Conservation (phyloP, 1,284 basidiomycete genomes). For the Puccinia coronata region DNA sequence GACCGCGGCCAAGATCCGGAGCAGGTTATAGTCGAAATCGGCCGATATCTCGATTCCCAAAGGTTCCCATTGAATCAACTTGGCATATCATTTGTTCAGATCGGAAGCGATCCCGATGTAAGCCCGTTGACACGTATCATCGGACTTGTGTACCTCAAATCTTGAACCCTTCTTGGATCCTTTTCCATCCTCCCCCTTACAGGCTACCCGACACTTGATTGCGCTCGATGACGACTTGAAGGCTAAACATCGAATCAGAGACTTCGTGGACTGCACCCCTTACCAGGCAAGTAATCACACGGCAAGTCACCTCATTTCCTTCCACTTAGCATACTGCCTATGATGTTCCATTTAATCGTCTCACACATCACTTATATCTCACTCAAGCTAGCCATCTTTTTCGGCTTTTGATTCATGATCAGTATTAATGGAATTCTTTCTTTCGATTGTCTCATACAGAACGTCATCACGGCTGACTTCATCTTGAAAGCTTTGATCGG, state of each 20-base stretch:
- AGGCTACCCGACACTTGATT: slow-evolving; percentile 41
- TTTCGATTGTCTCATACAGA: background rate
- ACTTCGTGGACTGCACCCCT: slow-evolving; percentile 54
- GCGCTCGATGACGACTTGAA: slow-evolving; percentile 51
- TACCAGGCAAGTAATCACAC: slow-evolving; percentile 52
- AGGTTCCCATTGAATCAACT: slow-evolving; percentile 38
- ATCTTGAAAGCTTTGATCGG: slow-evolving; percentile 53
- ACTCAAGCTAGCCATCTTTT: background rate
- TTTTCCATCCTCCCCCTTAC: too few relatives aligned
- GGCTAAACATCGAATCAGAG: slow-evolving; percentile 49
- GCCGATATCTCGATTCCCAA: slow-evolving; percentile 16
- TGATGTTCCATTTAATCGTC: background rate
- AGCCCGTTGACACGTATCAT: background rate
- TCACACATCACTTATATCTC: background rate
- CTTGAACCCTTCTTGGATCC: background rate
- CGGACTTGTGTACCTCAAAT: too few relatives aligned
- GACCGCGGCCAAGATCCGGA: slow-evolving; percentile 47
- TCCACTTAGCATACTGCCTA: background rate
- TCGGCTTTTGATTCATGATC: background rate
- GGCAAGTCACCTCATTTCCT: slow-evolving; percentile 28
- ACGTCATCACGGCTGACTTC: slow-evolving; percentile 47
- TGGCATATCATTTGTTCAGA: slow-evolving; percentile 52
- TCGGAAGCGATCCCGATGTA: slow-evolving; percentile 51
- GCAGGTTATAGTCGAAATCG: slow-evolving; percentile 41
- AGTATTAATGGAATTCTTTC: background rate